Evolutionary conservation across 108 stramenopile species (phyloP).

Genomic region (Cyclotella distinguenda): DNA sequence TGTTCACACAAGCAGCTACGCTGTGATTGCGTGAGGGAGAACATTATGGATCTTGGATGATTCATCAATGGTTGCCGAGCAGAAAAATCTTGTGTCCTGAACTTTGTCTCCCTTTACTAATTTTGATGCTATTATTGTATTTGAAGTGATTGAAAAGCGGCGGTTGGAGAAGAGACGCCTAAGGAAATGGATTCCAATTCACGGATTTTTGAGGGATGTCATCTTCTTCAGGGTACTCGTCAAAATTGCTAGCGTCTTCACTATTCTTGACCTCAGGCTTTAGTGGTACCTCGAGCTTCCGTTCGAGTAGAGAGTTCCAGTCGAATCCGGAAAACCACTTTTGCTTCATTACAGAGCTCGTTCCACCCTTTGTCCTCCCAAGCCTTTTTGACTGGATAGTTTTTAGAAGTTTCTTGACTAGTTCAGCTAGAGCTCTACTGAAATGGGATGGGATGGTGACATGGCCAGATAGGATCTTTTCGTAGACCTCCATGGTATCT

Average conservation of each 20-base stretch:
- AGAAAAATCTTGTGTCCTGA: too few relatives aligned
- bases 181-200: slow-evolving; percentile 31
- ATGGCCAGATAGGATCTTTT: slow-evolving; percentile 54
- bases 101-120: too few relatives aligned
- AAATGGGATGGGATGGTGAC: slow-evolving; percentile 58
- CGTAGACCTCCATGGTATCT: slow-evolving; percentile 60
- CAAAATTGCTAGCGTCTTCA: slow-evolving; percentile 51
- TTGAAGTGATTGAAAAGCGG: neutral
- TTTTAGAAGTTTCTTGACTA: slow-evolving; percentile 79
- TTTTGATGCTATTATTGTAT: neutral
- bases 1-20: too few relatives aligned
- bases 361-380: slow-evolving; percentile 81
- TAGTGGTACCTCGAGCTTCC: slow-evolving; percentile 55
- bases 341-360: slow-evolving; percentile 76
- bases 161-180: neutral
- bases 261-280: slow-evolving; percentile 33
- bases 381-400: slow-evolving; percentile 72
- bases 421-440: slow-evolving; percentile 54
- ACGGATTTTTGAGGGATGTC: slow-evolving; percentile 13
- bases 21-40: too few relatives aligned
- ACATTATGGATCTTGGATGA: too few relatives aligned
- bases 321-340: slow-evolving; percentile 84
- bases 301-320: slow-evolving; percentile 67
- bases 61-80: too few relatives aligned
- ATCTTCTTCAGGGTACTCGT: slow-evolving; percentile 34